These are phyloP conservation scores for Emmonsiellopsis sp. DNA, from an alignment of 2,329 filamentous ascomycete genomes.

Conservation along the genomic window DNA sequence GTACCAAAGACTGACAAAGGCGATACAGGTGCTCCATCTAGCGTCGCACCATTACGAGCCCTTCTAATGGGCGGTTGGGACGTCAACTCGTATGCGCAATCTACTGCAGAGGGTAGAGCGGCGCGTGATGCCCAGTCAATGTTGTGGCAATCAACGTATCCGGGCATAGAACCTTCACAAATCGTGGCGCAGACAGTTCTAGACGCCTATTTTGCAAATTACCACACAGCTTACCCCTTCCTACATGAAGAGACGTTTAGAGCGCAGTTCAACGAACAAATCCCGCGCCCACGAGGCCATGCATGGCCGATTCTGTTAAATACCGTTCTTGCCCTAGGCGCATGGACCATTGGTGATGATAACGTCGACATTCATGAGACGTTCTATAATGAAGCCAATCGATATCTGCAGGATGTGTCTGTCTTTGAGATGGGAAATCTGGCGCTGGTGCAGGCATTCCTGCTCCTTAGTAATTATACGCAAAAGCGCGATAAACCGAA, in stretches of 20 bases:
- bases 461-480: conserved; percentile 40
- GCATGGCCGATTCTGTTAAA: conserved; percentile 39
- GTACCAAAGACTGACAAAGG: neutral
- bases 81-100: neutral
- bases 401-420: conserved; percentile 34
- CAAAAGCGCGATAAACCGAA: conserved; percentile 45
- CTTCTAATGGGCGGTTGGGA: conserved; percentile 9
- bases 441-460: conserved; percentile 38
- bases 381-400: conserved; percentile 38
- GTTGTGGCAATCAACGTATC: conserved; percentile 15
- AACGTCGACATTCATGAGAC: conserved; percentile 28
- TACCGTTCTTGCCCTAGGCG: conserved; percentile 36
- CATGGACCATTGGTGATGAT: conserved; percentile 33
- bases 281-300: conserved; percentile 31
- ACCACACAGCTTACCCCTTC: conserved; percentile 39
- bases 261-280: conserved; percentile 36
- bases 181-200: conserved; percentile 32
- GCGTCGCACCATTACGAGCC: conserved; percentile 29
- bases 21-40: conserved; percentile 26
- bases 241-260: conserved; percentile 40
- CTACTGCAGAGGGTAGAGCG: neutral
- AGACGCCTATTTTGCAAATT: conserved; percentile 39
- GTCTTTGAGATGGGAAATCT: conserved; percentile 42
- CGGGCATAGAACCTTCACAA: conserved; percentile 27
- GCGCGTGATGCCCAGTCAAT: conserved; percentile 22